These are phyloP conservation scores for Wickerhamiella sergipiensis DNA, from an alignment of 805 yeast genomes.

Conservation along the genomic window DNA sequence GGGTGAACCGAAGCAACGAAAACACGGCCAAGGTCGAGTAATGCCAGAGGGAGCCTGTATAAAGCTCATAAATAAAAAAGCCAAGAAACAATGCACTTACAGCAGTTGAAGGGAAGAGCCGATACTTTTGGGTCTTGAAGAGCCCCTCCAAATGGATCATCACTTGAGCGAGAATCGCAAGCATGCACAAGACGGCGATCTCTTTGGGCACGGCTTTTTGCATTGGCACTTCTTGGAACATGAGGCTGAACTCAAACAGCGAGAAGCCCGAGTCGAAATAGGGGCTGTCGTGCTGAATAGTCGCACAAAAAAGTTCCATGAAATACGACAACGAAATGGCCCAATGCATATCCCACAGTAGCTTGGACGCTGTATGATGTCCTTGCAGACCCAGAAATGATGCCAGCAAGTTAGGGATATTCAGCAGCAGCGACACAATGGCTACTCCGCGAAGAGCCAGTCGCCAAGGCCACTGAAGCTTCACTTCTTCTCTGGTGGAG, in stretches of 20 bases:
- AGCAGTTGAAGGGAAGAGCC: not conserved
- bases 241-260: not conserved
- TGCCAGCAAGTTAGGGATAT: not conserved
- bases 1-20: not conserved
- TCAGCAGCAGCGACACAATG: not conserved
- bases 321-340: not conserved
- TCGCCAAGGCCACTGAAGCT: not conserved
- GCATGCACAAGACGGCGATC: not conserved
- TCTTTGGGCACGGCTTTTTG: not conserved
- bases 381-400: not conserved
- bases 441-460: not conserved
- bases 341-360: not conserved
- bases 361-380: not conserved
- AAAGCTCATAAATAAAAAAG: not conserved
- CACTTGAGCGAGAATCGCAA: conserved; percentile 1
- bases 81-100: not conserved
- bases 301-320: not conserved
- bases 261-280: conserved; percentile 3
- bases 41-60: not conserved
- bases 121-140: not conserved
- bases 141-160: not conserved
- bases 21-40: not conserved
- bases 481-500: not conserved
- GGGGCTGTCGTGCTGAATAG: not conserved
- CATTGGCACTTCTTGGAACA: not conserved